Base-by-base conservation (phyloP, 257 asterid species). In the Leonotis leonurus region DNA sequence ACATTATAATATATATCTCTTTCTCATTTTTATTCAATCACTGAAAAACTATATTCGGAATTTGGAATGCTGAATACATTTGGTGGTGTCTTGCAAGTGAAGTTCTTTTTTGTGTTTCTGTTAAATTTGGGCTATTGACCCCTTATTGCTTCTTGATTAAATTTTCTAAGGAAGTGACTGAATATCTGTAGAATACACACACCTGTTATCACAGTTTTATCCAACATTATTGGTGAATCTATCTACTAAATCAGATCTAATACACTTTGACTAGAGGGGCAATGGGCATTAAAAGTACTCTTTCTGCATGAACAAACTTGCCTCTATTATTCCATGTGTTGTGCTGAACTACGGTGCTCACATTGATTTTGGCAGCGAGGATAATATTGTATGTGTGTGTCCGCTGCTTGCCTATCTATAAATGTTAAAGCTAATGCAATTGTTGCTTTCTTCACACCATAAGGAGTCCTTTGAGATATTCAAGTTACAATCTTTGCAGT, bases 1-100 rank as follows among this genome's bases (percentile, higher is more conserved):
- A 73, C 69, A 70, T 74, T 64, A 55, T 68, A 41, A 53, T 55
- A 57, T 33, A 36, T 65, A 66, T 62, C 26, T 20, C 21, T 9
- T 66, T 66, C 32, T 12, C 16, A 3, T 9, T 18, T 41, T 6
- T 50, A 25, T 8, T 27, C 58, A 12, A 21, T 36, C 30, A 18
- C 20, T 49, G 4, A 40, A n/a, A 53, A 22, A 45, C 67, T 63
- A 17, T 56, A 63, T 40, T 11, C 53, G 6, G 22, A 52, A 33
- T n/a, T n/a, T n/a, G n/a, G 14, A 10, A 58, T 72, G 62, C 53
- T 18, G 43, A 45, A 46, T 51, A 51, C 44, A 56, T 67, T 27
- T 33, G 30, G 25, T 37, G 53, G 65, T 44, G 27, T 46, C n/a
- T 54, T 64, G 67, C 39, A 39, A 56, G 4, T 56, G 63, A 20